phyloP scores from a whole-genome alignment of 1,284 basidiomycete species.

The Marasmius oreades region DNA sequence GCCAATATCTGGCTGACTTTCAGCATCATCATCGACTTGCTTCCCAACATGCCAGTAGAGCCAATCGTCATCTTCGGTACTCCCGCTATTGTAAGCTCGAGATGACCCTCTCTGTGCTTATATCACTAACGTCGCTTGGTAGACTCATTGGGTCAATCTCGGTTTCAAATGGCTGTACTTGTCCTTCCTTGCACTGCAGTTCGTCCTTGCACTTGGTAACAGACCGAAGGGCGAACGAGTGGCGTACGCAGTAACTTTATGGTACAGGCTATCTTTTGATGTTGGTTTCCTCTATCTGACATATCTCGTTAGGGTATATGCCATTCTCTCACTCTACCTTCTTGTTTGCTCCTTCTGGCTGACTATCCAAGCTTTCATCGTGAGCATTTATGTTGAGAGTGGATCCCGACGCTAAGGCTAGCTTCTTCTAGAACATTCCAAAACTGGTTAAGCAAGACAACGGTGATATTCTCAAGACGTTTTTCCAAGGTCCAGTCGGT shows the following conservation, averaged over 20 bases:
- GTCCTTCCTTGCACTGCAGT: constrained; percentile 80
- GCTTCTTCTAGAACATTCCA: constrained; percentile 50
- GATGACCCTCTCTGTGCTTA: not conserved
- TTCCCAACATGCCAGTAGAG: constrained; percentile 50
- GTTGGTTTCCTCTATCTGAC: not conserved
- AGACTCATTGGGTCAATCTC: constrained; percentile 92
- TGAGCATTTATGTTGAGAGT: constrained; percentile 31
- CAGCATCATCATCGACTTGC: constrained; percentile 90
- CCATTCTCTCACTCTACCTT: constrained; percentile 75
- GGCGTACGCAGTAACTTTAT: constrained; percentile 81
- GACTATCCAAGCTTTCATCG: constrained; percentile 75
- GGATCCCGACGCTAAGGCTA: not conserved
- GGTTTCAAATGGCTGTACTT: constrained; percentile 87
- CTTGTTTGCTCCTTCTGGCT: constrained; percentile 84
- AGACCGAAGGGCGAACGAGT: constrained; percentile 91
- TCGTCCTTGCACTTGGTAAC: constrained; percentile 94
- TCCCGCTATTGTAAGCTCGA: constrained; percentile 47
- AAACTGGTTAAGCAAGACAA: constrained; percentile 41
- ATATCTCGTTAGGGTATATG: constrained; percentile 62
- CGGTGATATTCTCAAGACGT: constrained; percentile 47
- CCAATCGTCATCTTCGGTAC: constrained; percentile 71
- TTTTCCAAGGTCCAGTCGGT: constrained; percentile 78
- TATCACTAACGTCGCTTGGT: constrained; percentile 2
- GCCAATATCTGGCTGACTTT: constrained; percentile 97
- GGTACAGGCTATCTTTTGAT: constrained; percentile 37